Percentiles rank a stretch among this genome's conserved stretches.
These are phyloP conservation scores for Camelina sativa DNA, from an alignment of 345 rosid genomes.

Conservation along the genomic window DNA sequence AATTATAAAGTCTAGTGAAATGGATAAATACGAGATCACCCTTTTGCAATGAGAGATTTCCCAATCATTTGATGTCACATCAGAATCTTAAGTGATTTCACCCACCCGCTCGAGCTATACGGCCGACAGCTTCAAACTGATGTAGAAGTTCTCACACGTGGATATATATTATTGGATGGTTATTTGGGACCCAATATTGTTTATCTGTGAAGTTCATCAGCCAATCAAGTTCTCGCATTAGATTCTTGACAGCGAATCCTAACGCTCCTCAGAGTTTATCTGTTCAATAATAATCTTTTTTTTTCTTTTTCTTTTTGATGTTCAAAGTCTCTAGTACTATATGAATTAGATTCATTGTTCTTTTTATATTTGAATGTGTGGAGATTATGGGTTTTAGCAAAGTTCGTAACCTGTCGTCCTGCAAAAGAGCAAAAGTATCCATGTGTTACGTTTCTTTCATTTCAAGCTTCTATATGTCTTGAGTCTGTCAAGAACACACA, in stretches of 20 bases:
- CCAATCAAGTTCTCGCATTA: constrained; percentile 47
- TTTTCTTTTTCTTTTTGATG: neutral
- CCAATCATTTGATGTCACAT: constrained; percentile 48
- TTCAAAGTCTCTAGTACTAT: neutral
- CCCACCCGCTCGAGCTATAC: constrained; percentile 37
- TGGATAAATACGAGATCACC: constrained; percentile 28
- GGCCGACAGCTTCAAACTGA: constrained; percentile 37
- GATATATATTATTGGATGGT: neutral
- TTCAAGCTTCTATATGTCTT: neutral
- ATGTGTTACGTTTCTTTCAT: neutral
- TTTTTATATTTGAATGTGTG: too few species aligned
- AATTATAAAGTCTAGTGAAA: neutral
- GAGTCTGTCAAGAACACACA: neutral
- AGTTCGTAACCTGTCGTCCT: too few species aligned
- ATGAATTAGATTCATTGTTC: neutral
- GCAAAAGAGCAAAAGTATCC: too few species aligned
- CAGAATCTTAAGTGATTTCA: constrained; percentile 32
- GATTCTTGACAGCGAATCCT: constrained; percentile 44
- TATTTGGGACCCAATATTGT: neutral
- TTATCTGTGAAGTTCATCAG: constrained; percentile 10
- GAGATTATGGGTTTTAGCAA: too few species aligned
- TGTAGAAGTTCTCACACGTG: constrained; percentile 1
- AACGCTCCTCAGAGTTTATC: constrained; percentile 48
- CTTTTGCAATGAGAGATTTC: constrained; percentile 17
- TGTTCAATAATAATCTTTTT: neutral